Evolutionary conservation across 306 rosid species (phyloP), one percentile per base, ranked within the genome.

Genomic region (Inga laurina): DNA sequence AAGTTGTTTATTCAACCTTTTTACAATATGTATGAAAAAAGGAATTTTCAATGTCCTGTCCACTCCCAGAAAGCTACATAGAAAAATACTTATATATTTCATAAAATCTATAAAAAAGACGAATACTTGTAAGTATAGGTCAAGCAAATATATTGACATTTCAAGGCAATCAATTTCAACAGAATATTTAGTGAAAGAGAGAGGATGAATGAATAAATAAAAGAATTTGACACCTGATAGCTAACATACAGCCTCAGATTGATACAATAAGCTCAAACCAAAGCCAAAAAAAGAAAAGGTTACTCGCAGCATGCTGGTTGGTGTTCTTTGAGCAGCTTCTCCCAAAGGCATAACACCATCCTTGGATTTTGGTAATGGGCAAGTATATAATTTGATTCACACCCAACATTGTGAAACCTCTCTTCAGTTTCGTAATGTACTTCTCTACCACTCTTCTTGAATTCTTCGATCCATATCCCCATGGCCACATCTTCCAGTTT

Each of bases 401-500:
- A 95, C 16, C 97, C 98, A 61, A 93, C 93, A 78, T 93, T 95
- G 90, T 86, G 85, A 85, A 95, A 95, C 86, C 88, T 90, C n/a
- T 91, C 94, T 16, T 95, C 98, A 15, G 83, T 89, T 59, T 56
- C 82, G 87, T 93, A 95, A 71, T 88, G 88, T 61, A 95, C 91
- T 90, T 88, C 92, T 81, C 86, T 87, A 49, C 91, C 94, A 32
- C 90, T 81, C 34, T 88, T 88, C 82, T 79, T 90, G 93, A 90
- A 91, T 68, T 90, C 89, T 83, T 93, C 93, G 41, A 95, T 88
- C 98, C 98, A 95, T 82, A 95, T 92, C 41, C 98, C 98, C 95
- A 92, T 89, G 72, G 98, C 98, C 83, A 95, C 98, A 83, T 95
- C 98, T 88, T 95, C 98, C 56, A 95, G 87, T 88, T 95, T 95